Evolutionary conservation across 2,329 filamentous ascomycete species (phyloP), one percentile per base, ranked within the genome.

Genomic region (Magnaporthiopsis rhizophila): DNA sequence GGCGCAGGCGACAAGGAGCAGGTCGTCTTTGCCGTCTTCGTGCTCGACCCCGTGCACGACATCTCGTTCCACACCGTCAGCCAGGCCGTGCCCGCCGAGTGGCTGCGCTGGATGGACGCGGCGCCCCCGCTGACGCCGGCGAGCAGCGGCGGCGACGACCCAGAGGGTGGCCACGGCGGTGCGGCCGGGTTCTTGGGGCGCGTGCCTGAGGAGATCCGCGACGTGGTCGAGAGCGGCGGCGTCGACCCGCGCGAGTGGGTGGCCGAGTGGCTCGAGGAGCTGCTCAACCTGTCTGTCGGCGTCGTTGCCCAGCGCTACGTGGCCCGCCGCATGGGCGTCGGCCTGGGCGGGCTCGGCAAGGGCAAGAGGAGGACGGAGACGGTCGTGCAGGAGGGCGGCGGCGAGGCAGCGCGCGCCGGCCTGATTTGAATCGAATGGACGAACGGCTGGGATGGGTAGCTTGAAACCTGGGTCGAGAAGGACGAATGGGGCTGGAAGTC

Each of bases 211-310:
- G 92, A 93, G 72, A 97, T 99, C 70, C 83, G 85, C 28, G 90
- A 94, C 69, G 96, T 98, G 67, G 86, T 99, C 57, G 86, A 87
- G 71, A 78, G 78, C 59, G 86, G 86, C 11, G 86, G 85, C 60
- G 91, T 98, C 2, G 95, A 99, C 72, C 95, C 95, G 0, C 84
- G 95, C 65, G 95, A 99, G 75, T 99, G 95, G 95, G 91, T 97
- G 53, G 90, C 93, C 3, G 95, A 98, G 76, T 99, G 95, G 95
- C 84, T 99, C 60, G 94, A 98, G 78, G 94, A 98, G 78, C 80
- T 88, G 0, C 81, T 99, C 38, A 86, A 82, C 57, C 79, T 98
- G 61, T 85, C 87, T 3, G 85, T 96, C 0, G 94, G 95, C 24
- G 81, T 97, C 9, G 89, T 98, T 3, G 95, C 95, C 2, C 95